A percentile compares a stretch with the other conserved stretches of the same genome.
These are phyloP conservation scores for Candida tropicalis DNA, from an alignment of 1,139 yeast species.

Conservation along the genomic window DNA sequence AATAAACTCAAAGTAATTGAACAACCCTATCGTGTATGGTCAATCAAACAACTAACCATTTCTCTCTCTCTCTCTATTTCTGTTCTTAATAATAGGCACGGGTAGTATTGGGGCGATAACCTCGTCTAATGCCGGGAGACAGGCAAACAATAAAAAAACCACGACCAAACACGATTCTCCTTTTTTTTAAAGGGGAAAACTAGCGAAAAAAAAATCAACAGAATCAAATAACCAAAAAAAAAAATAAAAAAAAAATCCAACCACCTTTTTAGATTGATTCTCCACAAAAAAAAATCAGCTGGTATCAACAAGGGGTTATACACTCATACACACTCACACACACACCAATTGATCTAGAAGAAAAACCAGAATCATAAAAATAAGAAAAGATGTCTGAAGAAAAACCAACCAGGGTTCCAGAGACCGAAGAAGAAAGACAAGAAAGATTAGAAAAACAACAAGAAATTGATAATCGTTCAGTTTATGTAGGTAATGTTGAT, in stretches of 20 bases:
- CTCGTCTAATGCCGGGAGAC: too few relatives aligned
- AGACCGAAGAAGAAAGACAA: constrained; percentile 31
- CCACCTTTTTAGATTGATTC: neutral
- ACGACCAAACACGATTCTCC: too few relatives aligned
- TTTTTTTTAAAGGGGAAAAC: neutral
- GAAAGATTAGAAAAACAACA: constrained; percentile 33
- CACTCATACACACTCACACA: too few relatives aligned
- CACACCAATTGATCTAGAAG: neutral
- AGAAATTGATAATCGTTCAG: constrained; percentile 40
- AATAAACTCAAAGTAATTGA: neutral
- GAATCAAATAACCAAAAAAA: neutral
- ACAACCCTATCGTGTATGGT: too few relatives aligned
- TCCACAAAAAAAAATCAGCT: constrained; percentile 2
- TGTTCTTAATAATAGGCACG: too few relatives aligned
- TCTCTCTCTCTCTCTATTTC: too few relatives aligned
- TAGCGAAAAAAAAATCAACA: neutral
- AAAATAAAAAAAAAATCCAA: neutral
- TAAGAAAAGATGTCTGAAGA: constrained; percentile 12
- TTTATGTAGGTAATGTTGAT: constrained; percentile 49
- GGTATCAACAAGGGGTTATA: too few relatives aligned
- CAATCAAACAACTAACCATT: too few relatives aligned
- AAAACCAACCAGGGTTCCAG: constrained; percentile 16
- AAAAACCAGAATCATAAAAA: too few relatives aligned
- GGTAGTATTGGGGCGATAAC: too few relatives aligned
- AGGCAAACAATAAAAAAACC: too few relatives aligned